These are phyloP conservation scores for Carnegiea gigantea DNA, from an alignment of 179 eudicot species.

Conservation along the genomic window DNA sequence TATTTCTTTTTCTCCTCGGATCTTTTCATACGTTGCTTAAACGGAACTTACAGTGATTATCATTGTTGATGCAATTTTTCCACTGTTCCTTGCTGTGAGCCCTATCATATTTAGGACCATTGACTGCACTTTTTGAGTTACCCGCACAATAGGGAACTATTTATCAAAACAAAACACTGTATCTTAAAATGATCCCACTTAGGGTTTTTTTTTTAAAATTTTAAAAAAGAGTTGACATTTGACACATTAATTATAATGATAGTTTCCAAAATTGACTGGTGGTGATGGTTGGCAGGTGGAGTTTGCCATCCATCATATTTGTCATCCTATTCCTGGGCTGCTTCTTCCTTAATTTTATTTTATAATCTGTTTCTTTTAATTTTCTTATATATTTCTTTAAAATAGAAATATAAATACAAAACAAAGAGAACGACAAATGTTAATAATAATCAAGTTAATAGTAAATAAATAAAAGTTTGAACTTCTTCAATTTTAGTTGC, in stretches of 20 bases:
- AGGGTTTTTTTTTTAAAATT: background rate
- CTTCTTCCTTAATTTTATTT: background rate
- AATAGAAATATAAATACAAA: background rate
- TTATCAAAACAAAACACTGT: background rate
- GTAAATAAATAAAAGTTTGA: background rate
- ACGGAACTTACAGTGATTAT: no score
- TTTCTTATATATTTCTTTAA: background rate
- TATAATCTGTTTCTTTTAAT: background rate
- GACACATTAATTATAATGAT: background rate
- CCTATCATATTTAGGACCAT: no score
- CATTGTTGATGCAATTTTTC: no score
- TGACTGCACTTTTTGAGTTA: background rate
- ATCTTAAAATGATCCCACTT: background rate
- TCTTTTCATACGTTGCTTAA: no score
- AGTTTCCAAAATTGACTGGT: constrained; percentile 8
- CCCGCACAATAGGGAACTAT: background rate
- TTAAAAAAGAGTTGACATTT: background rate
- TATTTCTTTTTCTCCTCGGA: no score
- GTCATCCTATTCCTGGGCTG: background rate
- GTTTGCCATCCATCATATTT: constrained; percentile 7
- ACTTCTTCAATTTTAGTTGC: constrained; percentile 16
- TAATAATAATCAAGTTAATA: background rate
- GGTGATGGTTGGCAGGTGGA: background rate
- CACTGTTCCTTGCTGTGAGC: no score
- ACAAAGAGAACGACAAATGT: background rate